Evolutionary conservation across 2,329 filamentous ascomycete genomes (phyloP), one percentile per base, ranked within the genome.

Genomic region (Rosellinia necatrix): DNA sequence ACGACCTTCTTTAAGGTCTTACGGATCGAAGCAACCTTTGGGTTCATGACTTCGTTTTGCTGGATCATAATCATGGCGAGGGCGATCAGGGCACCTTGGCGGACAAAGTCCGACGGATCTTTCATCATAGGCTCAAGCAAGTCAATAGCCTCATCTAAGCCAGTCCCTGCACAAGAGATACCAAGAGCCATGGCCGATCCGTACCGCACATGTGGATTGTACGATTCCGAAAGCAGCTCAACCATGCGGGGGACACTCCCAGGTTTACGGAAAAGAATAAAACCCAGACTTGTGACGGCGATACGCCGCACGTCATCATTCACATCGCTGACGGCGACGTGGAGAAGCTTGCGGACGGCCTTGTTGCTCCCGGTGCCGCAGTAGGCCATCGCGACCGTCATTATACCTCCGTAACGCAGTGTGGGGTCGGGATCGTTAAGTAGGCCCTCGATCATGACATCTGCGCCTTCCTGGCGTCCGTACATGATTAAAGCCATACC

Each of bases 401-500:
- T 91, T 73, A 99, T 96, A 78, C 94, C 94, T 72, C 94, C 94
- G 66, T 99, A 99, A 64, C 94, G 87, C 59, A 99, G 81, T 6
- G 91, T 93, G 64, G 94, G 91, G 71, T 99, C 93, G 1, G 94
- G 90, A 66, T 99, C 94, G 62, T 91, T 92, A 30, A 99, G 82
- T 2, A 99, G 86, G 43, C 91, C 92, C 70, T 96, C 93, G 64
- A 99, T 96, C 66, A 97, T 84, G 69, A 94, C 90, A 74, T 99
- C 94, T 10, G 94, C 94, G 61, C 89, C 89, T 74, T 99, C 94
- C 75, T 97, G 92, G 58, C 92, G 89, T 43, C 89, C 92, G 67
- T 94, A 99, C 93, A 97, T 97, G 78, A 99, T 96, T 57, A 99
- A 80, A 9, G 94, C 92, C 91, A 99, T 97, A 56, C 94, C 94